Percentiles rank a stretch among this genome's conserved stretches.
These are phyloP conservation scores for Mycena amicta DNA, from an alignment of 768 basidiomycete genomes.

Conservation along the genomic window DNA sequence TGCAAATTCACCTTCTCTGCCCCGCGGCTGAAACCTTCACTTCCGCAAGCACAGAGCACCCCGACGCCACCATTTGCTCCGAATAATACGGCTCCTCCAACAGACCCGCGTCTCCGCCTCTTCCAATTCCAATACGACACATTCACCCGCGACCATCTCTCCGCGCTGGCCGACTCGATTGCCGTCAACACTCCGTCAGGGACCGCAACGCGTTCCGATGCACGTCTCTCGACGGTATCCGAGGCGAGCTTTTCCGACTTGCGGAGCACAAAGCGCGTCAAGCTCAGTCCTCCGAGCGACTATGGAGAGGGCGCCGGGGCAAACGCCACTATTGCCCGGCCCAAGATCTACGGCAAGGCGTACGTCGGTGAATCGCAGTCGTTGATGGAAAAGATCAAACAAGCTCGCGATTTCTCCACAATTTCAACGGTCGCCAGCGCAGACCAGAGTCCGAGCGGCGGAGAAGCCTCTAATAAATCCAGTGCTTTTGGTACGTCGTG, in stretches of 20 bases:
- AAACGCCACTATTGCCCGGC: slow-evolving; percentile 50
- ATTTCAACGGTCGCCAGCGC: slow-evolving; percentile 61
- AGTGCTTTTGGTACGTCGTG: slow-evolving; percentile 26
- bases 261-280: slow-evolving; percentile 79
- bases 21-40: slow-evolving; percentile 42
- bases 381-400: slow-evolving; percentile 80
- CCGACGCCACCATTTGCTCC: slow-evolving; percentile 43
- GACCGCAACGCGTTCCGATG: slow-evolving; percentile 48
- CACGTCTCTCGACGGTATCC: slow-evolving; percentile 49
- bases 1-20: slow-evolving; percentile 78
- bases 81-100: slow-evolving; percentile 38
- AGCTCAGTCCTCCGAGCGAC: slow-evolving; percentile 70
- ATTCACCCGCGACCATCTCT: slow-evolving; percentile 91
- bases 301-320: slow-evolving; percentile 54
- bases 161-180: slow-evolving; percentile 92
- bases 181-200: slow-evolving; percentile 75
- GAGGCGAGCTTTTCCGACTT: slow-evolving; percentile 54
- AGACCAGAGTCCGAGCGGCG: slow-evolving; percentile 33
- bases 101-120: slow-evolving; percentile 78
- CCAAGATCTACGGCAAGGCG: slow-evolving; percentile 54
- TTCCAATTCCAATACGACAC: slow-evolving; percentile 97
- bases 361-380: slow-evolving; percentile 78
- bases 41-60: slow-evolving; percentile 66
- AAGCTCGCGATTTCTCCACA: slow-evolving; percentile 76
- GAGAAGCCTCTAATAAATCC: slow-evolving; percentile 16